Conservation (phyloP, 2,329 filamentous ascomycete species). For the Arthrobotrys pseudoclavata region DNA sequence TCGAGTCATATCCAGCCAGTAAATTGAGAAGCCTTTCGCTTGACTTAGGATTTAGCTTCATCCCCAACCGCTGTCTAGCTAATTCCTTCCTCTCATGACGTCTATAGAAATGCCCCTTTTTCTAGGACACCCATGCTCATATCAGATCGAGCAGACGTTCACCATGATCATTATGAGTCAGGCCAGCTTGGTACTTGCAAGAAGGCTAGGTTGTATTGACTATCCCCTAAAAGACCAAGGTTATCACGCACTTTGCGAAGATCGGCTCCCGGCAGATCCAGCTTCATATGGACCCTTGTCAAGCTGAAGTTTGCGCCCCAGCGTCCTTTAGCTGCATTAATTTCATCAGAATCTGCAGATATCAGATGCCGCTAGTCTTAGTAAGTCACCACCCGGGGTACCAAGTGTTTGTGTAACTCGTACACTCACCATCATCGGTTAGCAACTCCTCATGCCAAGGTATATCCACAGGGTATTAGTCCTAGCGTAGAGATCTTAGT, state of each 20-base stretch:
- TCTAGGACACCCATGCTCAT: background rate
- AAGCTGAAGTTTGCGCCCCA: background rate
- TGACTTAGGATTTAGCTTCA: background rate
- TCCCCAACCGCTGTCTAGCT: background rate
- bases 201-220: constrained; percentile 1
- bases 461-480: background rate
- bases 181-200: constrained; percentile 8
- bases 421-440: background rate
- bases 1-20: constrained; percentile 15
- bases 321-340: constrained; percentile 9
- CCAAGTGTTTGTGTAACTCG: constrained; percentile 23
- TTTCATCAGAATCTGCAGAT: constrained; percentile 4
- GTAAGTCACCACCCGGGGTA: constrained; percentile 3
- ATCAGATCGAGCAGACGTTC: background rate
- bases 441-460: constrained; percentile 7
- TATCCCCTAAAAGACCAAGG: constrained; percentile 12
- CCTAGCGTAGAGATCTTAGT: constrained; percentile 8
- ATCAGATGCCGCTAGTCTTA: background rate
- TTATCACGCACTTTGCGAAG: background rate
- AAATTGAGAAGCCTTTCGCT: background rate
- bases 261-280: constrained; percentile 5
- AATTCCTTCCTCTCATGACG: constrained; percentile 16
- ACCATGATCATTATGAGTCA: background rate
- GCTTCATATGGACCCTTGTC: constrained; percentile 3
- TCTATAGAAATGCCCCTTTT: constrained; percentile 12